Conservation (phyloP, 768 basidiomycete species). For the Boletus tomentosulus region DNA sequence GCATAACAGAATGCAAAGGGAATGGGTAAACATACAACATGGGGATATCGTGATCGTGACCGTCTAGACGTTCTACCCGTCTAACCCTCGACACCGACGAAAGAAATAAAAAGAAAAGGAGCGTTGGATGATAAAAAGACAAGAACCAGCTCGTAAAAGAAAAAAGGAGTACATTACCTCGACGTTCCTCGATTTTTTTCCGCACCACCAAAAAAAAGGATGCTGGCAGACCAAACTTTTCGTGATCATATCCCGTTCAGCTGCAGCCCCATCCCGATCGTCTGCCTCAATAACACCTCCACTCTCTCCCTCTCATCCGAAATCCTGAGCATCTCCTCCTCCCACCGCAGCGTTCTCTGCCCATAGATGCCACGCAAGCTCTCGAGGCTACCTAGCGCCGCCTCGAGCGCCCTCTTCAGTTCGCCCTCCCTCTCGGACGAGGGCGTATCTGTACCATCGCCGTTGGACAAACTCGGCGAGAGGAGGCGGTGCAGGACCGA, state of each 20-base stretch:
- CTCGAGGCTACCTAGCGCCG: constrained; percentile 62
- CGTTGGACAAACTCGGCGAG: constrained; percentile 38
- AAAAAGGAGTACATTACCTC: neutral
- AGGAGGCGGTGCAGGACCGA: constrained; percentile 47
- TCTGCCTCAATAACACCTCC: constrained; percentile 61
- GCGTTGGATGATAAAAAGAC: neutral
- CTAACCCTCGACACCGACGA: neutral
- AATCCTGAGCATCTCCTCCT: constrained; percentile 63
- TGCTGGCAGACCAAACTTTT: too few relatives aligned
- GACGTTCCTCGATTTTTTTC: neutral
- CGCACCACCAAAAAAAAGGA: neutral
- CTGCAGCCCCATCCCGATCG: constrained; percentile 43
- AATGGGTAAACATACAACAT: neutral
- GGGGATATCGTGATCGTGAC: neutral
- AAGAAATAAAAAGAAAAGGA: neutral
- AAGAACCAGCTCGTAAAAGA: neutral
- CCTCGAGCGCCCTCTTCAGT: constrained; percentile 62
- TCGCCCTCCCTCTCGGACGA: constrained; percentile 58
- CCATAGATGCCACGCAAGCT: constrained; percentile 63
- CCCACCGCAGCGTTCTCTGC: constrained; percentile 63
- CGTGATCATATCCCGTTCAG: constrained; percentile 15
- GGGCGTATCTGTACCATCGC: constrained; percentile 52
- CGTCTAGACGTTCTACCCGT: neutral
- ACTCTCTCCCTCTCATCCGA: constrained; percentile 65
- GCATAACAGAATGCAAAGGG: neutral